Evolutionary conservation across 805 yeast species (phyloP), one percentile per base, ranked within the genome.

Genomic region (Lipomyces yamanashiensis): DNA sequence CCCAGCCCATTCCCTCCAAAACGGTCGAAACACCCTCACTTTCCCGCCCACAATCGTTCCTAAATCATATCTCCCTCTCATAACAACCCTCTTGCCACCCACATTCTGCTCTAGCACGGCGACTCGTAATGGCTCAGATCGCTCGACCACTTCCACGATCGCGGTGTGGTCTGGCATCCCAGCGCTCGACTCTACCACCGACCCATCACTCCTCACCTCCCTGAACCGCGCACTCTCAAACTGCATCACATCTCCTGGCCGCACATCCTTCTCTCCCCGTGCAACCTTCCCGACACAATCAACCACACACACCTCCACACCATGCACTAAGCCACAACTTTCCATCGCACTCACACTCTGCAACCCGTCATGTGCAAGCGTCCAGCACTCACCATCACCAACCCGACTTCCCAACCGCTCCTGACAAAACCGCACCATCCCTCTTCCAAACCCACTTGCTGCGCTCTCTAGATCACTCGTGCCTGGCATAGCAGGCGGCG

Each of bases 301-400:
- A 44, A 36, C 49, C 58, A 1, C 60, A 34, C 21, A 58, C 9
- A 64, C 28, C 41, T 28, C 39, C 21, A 56, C 64, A 3, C 69
- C 69, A 28, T 66, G 69, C 2, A 52, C 21, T 2, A 59, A 41
- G 2, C 69, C 65, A 10, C 44, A 39, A 23, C 67, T 62, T 28
- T 19, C 57, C 47, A 66, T 7, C 47, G 69, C 69, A 1, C 69
- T 67, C 13, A 68, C 68, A n/a, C 66, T 51, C 10, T 67, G 69
- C 19, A 77, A 67, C 8, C 79, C 78, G 17, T 74, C 72, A 40
- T 73, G 66, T 39, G 78, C 79, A 34, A 76, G 65, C 12, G 79
- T 76, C 80, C 80, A 78, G 70, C 80, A 78, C 66, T 78, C 79
- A 5, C 78, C 80, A 56, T 75, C 67, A 33, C 79, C 78, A 0